Conservation (phyloP, 2,329 filamentous ascomycete genomes). For the Talaromyces sp. region DNA sequence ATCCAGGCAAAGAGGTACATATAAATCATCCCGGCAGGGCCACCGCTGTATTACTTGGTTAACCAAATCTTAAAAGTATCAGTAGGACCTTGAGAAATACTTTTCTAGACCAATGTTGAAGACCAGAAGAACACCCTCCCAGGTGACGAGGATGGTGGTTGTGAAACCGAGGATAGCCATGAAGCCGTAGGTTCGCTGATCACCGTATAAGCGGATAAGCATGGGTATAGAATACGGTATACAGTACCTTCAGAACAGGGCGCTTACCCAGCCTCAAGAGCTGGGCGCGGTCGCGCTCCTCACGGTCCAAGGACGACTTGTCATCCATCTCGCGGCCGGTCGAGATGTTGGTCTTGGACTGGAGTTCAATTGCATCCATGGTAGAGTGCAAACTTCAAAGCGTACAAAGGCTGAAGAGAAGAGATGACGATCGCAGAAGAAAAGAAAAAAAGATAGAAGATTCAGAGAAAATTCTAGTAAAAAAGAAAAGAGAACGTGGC, state of each 20-base stretch:
- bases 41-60: neutral
- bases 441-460: neutral
- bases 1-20: constrained; percentile 4
- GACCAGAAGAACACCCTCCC: constrained; percentile 5
- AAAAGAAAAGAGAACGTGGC: constrained; percentile 1
- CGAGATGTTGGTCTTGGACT: neutral
- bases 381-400: neutral
- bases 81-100: neutral
- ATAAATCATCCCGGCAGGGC: constrained; percentile 3
- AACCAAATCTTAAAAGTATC: neutral
- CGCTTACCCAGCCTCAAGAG: constrained; percentile 1
- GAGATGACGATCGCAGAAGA: neutral
- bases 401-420: neutral
- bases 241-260: constrained; percentile 3
- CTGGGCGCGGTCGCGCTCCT: constrained; percentile 1
- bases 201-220: neutral
- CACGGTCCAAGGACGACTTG: neutral
- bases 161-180: constrained; percentile 3
- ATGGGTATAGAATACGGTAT: neutral
- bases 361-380: neutral
- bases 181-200: constrained; percentile 1
- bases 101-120: neutral
- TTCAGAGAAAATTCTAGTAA: neutral
- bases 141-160: neutral
- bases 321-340: neutral